These are phyloP conservation scores for Dothideomycetidae sp. DNA, from an alignment of 2,329 filamentous ascomycete species.

Conservation along the genomic window DNA sequence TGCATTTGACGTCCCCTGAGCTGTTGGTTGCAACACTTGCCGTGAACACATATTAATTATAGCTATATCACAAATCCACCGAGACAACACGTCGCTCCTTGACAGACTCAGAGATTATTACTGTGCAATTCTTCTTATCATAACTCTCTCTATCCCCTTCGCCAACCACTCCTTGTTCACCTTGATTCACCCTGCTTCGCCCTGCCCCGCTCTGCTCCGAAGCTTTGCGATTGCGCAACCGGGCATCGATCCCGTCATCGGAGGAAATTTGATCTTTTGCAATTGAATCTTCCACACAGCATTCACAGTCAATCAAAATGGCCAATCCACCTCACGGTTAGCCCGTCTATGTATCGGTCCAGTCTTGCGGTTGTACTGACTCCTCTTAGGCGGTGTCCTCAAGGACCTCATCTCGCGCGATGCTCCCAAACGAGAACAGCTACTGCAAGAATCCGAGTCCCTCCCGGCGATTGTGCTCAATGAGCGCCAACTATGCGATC, in stretches of 20 bases:
- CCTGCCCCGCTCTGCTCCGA: background rate
- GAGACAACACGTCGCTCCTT: too few relatives aligned
- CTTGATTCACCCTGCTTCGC: background rate
- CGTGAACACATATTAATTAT: too few relatives aligned
- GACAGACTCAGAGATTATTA: background rate
- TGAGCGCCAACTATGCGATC: slow-evolving; percentile 93
- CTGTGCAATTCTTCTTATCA: background rate
- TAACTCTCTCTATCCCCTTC: background rate
- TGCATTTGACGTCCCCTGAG: too few relatives aligned
- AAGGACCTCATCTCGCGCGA: slow-evolving; percentile 97
- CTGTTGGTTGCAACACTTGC: too few relatives aligned
- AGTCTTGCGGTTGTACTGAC: slow-evolving; percentile 14
- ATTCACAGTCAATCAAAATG: slow-evolving; percentile 22
- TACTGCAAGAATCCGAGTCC: slow-evolving; percentile 69
- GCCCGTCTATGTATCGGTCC: slow-evolving; percentile 11
- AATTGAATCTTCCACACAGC: background rate
- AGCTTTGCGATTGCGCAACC: background rate
- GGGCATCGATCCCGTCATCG: background rate
- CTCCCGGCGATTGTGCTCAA: slow-evolving; percentile 73
- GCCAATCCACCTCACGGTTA: slow-evolving; percentile 39
- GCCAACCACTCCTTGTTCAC: background rate
- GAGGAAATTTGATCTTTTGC: too few relatives aligned
- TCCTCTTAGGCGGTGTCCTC: slow-evolving; percentile 60
- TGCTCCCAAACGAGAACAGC: slow-evolving; percentile 64
- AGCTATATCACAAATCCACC: too few relatives aligned